These are phyloP conservation scores for Candida glucosophila DNA, from an alignment of 1,139 yeast genomes.

Conservation along the genomic window DNA sequence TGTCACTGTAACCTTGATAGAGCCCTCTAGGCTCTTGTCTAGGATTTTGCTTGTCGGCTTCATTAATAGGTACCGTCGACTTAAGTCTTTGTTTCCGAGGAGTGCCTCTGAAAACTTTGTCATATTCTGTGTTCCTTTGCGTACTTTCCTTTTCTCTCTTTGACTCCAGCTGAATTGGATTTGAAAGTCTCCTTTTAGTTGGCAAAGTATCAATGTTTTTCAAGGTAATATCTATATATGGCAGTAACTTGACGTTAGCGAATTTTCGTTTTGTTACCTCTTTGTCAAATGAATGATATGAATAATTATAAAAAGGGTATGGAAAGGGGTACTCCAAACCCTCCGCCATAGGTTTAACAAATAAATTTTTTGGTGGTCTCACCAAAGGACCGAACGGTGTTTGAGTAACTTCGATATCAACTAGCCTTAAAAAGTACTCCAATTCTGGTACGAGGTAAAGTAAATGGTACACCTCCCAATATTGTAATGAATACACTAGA, in stretches of 20 bases:
- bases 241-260: slow-evolving; percentile 18
- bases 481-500: slow-evolving; percentile 29
- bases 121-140: slow-evolving; percentile 1
- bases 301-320: slow-evolving; percentile 38
- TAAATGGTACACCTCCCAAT: slow-evolving; percentile 41
- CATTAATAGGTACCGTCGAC: no score
- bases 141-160: background rate
- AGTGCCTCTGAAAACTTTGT: no score
- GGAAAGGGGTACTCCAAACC: slow-evolving; percentile 42
- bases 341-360: slow-evolving; percentile 27
- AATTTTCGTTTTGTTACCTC: slow-evolving; percentile 20
- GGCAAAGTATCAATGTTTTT: slow-evolving; percentile 10
- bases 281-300: slow-evolving; percentile 32
- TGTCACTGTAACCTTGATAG: no score
- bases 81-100: no score
- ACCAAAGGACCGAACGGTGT: slow-evolving; percentile 35
- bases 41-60: no score
- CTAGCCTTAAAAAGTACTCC: slow-evolving; percentile 23
- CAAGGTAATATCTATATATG: slow-evolving; percentile 32
- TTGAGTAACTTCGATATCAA: slow-evolving; percentile 27
- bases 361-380: slow-evolving; percentile 32
- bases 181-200: slow-evolving; percentile 4
- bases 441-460: slow-evolving; percentile 25
- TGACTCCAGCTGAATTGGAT: background rate
- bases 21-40: no score